Evolutionary conservation across 768 basidiomycete genomes (phyloP).

Genomic region (Lentinula boryana): DNA sequence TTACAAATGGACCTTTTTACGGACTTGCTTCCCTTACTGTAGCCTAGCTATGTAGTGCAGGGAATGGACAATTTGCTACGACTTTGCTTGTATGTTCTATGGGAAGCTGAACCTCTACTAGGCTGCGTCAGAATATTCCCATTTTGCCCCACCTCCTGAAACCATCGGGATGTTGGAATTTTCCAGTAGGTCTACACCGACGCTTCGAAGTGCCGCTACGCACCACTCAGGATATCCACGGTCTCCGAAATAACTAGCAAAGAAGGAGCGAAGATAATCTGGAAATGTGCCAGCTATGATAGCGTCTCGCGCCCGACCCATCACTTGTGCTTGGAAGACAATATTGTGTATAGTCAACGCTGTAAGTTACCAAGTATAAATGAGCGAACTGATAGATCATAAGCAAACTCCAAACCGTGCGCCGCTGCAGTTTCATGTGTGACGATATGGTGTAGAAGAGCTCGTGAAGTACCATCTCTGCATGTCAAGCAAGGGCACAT

Average conservation of each 20-base stretch:
- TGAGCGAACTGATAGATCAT: conserved; percentile 12
- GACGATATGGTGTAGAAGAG: conserved; percentile 68
- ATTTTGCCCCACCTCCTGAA: conserved; percentile 62
- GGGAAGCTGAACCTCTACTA: neutral
- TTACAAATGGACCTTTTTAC: neutral
- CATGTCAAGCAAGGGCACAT: conserved; percentile 88
- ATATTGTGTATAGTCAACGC: conserved; percentile 82
- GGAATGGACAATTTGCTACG: neutral
- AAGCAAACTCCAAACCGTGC: conserved; percentile 48
- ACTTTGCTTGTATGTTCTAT: neutral
- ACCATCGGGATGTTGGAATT: conserved; percentile 42
- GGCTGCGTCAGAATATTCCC: conserved; percentile 65
- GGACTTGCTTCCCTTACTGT: neutral
- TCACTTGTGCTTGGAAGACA: conserved; percentile 79
- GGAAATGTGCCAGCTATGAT: conserved; percentile 78
- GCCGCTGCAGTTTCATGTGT: conserved; percentile 84
- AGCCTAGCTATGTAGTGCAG: neutral
- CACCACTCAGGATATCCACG: conserved; percentile 87
- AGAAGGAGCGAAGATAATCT: conserved; percentile 69
- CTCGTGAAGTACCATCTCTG: conserved; percentile 55
- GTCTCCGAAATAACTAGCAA: conserved; percentile 69
- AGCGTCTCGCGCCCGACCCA: conserved; percentile 80
- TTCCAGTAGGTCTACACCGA: conserved; percentile 78
- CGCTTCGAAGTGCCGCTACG: conserved; percentile 74
- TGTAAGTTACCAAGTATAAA: conserved; percentile 20